These are phyloP conservation scores for Leccinum subspadiceum DNA, from an alignment of 1,284 basidiomycete species.

Conservation along the genomic window DNA sequence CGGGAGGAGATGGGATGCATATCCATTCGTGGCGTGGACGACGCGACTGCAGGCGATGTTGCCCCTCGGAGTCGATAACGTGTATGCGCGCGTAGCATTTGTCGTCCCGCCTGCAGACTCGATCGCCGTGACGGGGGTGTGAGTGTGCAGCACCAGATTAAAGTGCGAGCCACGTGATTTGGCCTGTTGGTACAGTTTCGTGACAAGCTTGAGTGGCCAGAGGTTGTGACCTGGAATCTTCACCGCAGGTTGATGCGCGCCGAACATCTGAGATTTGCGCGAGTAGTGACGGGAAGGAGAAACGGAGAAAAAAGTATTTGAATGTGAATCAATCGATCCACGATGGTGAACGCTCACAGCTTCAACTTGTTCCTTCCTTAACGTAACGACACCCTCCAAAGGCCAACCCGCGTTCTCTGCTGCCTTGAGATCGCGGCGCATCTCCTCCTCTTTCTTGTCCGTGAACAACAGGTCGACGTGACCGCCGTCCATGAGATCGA, in stretches of 20 bases:
- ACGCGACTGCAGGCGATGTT: constrained; percentile 54
- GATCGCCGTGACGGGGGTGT: constrained; percentile 61
- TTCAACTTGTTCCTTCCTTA: constrained; percentile 48
- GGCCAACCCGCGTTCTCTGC: constrained; percentile 55
- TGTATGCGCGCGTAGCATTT: constrained; percentile 6
- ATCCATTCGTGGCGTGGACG: constrained; percentile 80
- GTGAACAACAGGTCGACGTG: constrained; percentile 55
- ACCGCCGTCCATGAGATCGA: constrained; percentile 65
- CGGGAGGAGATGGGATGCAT: constrained; percentile 64
- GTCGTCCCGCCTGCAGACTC: not conserved
- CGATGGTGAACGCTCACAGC: constrained; percentile 35
- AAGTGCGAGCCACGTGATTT: constrained; percentile 30
- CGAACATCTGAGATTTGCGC: constrained; percentile 45
- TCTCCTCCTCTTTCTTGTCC: constrained; percentile 39
- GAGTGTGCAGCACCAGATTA: constrained; percentile 60
- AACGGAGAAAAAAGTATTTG: not conserved
- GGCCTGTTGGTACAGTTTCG: constrained; percentile 54
- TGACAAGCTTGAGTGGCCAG: constrained; percentile 78
- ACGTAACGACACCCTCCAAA: constrained; percentile 44
- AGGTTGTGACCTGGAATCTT: constrained; percentile 58
- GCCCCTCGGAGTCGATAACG: constrained; percentile 55
- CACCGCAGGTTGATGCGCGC: constrained; percentile 52
- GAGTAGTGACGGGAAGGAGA: not conserved
- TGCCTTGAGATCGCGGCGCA: constrained; percentile 47
- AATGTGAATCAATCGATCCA: not conserved